Conservation (phyloP, 139 green algal genomes). For the Auxenochlorella pyrenoidosa region DNA sequence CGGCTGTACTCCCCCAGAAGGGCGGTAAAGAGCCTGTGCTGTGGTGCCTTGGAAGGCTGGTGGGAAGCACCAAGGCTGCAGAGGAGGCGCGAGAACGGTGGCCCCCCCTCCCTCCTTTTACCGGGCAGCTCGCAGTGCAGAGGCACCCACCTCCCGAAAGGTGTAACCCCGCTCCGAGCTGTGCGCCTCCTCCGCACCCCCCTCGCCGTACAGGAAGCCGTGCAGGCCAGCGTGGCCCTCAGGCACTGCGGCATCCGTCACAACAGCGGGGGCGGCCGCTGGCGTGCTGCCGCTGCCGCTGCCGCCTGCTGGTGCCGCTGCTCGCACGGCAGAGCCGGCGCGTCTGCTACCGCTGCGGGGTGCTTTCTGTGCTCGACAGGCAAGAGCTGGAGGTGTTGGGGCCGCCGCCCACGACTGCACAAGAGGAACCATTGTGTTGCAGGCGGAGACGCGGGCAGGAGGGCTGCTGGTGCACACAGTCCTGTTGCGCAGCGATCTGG, state of each 20-base stretch:
- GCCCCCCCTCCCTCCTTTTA: too few relatives aligned
- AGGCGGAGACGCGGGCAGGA: too few relatives aligned
- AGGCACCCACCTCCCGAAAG: conserved; percentile 50
- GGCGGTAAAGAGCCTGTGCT: too few relatives aligned
- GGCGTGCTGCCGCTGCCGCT: not conserved
- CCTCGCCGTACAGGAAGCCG: conserved; percentile 81
- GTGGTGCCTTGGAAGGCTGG: too few relatives aligned
- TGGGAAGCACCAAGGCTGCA: too few relatives aligned
- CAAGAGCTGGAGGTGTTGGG: too few relatives aligned
- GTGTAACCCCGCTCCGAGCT: conserved; percentile 43
- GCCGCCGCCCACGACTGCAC: too few relatives aligned
- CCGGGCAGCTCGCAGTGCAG: not conserved
- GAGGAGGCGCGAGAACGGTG: too few relatives aligned
- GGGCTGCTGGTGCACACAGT: too few relatives aligned
- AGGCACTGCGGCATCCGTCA: conserved; percentile 81
- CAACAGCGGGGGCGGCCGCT: not conserved
- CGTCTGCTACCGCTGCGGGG: not conserved
- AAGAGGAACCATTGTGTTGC: too few relatives aligned
- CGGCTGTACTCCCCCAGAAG: too few relatives aligned
- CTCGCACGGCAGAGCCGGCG: not conserved
- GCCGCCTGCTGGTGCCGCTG: not conserved
- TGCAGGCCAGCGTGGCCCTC: conserved; percentile 88
- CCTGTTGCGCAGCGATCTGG: too few relatives aligned
- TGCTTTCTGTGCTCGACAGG: not conserved
- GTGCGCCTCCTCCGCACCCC: conserved; percentile 72